These are phyloP conservation scores for Monilinia laxa DNA, from an alignment of 2,329 filamentous ascomycete species.

Conservation along the genomic window DNA sequence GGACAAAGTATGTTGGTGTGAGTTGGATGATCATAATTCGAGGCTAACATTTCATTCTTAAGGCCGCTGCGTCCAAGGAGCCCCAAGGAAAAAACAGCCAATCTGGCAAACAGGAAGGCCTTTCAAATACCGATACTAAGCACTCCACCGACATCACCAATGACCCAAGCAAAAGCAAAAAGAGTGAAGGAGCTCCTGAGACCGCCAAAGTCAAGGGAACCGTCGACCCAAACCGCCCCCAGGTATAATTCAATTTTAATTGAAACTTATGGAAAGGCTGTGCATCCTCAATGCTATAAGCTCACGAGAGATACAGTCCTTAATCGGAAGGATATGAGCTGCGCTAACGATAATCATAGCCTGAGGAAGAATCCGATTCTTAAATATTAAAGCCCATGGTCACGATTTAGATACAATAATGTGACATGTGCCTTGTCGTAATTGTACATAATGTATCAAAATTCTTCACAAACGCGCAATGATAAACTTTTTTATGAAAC, in stretches of 20 bases:
- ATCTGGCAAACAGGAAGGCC: constrained; percentile 53
- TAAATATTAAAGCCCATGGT: constrained; percentile 6
- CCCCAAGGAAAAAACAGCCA: constrained; percentile 44
- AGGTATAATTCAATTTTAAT: constrained; percentile 32
- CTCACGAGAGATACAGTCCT: constrained; percentile 25
- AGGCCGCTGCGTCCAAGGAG: constrained; percentile 36
- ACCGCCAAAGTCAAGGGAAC: constrained; percentile 55
- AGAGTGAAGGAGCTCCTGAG: constrained; percentile 56
- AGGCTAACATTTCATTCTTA: constrained; percentile 25
- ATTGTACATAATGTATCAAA: constrained; percentile 29
- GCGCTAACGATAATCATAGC: constrained; percentile 29
- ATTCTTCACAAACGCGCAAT: constrained; percentile 6
- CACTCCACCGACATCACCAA: constrained; percentile 48
- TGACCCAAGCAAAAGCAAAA: constrained; percentile 51
- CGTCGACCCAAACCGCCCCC: constrained; percentile 41
- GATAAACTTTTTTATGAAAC: background rate
- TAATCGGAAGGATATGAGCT: constrained; percentile 26
- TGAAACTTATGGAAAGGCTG: constrained; percentile 7
- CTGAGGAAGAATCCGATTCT: constrained; percentile 24
- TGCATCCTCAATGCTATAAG: constrained; percentile 12
- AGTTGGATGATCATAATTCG: background rate
- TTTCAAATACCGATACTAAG: constrained; percentile 52
- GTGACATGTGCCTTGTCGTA: constrained; percentile 9
- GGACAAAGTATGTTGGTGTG: constrained; percentile 29
- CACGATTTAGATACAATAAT: constrained; percentile 13